Percentiles rank a stretch among this genome's conserved stretches.
Evolutionary conservation across 495 filamentous ascomycete genomes (phyloP).

Genomic region (Hypoxylon trugodes): DNA sequence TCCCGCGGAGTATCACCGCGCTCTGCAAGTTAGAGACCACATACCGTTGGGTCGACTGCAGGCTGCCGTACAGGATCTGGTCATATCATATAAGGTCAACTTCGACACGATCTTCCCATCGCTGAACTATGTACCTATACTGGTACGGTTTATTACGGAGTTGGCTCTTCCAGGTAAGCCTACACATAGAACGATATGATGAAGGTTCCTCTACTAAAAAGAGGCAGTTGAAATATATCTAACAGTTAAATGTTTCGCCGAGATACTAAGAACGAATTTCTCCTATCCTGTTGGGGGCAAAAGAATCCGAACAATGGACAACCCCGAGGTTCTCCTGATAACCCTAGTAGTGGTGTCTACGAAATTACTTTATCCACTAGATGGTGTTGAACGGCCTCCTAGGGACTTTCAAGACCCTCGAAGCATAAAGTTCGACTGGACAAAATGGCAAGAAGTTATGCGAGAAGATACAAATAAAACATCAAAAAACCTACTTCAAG

Average conservation of each 20-base stretch:
- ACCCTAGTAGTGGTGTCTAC: conserved; percentile 76
- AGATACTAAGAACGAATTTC: conserved; percentile 64
- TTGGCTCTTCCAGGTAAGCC: conserved; percentile 79
- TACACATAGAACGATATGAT: neutral
- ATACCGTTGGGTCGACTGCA: conserved; percentile 66
- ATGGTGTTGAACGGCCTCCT: conserved; percentile 66
- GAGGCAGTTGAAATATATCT: conserved; percentile 72
- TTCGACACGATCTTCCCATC: conserved; percentile 77
- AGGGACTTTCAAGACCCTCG: conserved; percentile 65
- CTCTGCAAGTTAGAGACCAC: conserved; percentile 65
- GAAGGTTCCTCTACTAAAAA: conserved; percentile 21
- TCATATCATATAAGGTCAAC: conserved; percentile 68
- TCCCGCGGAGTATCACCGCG: conserved; percentile 63
- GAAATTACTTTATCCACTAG: conserved; percentile 82
- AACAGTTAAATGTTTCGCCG: conserved; percentile 64
- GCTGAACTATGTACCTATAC: conserved; percentile 71
- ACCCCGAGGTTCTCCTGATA: conserved; percentile 79
- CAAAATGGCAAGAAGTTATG: conserved; percentile 69
- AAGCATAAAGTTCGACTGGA: conserved; percentile 73
- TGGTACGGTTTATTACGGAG: conserved; percentile 74
- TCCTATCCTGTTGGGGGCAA: conserved; percentile 55
- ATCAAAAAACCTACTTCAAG: conserved; percentile 12
- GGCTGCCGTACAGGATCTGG: conserved; percentile 64
- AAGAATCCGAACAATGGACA: conserved; percentile 46
- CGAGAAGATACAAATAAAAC: conserved; percentile 34